A percentile compares a stretch with the other conserved stretches of the same genome.
These are phyloP conservation scores for Terfezia boudieri DNA, from an alignment of 495 filamentous ascomycete species.

Conservation along the genomic window DNA sequence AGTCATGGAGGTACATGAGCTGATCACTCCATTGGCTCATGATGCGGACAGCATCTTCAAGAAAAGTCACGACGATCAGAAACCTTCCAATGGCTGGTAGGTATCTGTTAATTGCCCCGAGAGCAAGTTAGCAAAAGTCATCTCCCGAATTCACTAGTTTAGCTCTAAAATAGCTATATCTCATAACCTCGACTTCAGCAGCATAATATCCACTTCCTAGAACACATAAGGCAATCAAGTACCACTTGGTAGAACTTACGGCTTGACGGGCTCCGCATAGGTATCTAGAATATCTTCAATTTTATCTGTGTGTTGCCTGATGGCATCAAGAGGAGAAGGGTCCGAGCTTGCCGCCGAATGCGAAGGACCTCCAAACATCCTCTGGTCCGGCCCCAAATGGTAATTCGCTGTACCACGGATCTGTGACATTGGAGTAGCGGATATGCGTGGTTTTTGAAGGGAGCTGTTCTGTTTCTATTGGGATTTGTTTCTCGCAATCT, in stretches of 20 bases:
- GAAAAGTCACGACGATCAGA: conserved; percentile 92
- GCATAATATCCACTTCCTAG: background rate
- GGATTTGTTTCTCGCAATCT: too few relatives aligned
- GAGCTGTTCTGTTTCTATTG: too few relatives aligned
- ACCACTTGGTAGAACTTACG: conserved; percentile 41
- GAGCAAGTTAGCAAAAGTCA: background rate
- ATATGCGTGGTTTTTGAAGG: too few relatives aligned
- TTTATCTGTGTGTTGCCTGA: conserved; percentile 88
- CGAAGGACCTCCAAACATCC: conserved; percentile 38
- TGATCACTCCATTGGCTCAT: conserved; percentile 97
- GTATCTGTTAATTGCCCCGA: conserved; percentile 33
- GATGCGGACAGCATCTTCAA: conserved; percentile 89
- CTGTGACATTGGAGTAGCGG: conserved; percentile 49
- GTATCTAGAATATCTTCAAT: conserved; percentile 90
- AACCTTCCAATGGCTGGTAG: conserved; percentile 89
- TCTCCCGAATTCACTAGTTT: background rate
- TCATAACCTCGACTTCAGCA: background rate
- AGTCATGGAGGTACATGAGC: conserved; percentile 76
- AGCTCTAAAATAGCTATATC: background rate
- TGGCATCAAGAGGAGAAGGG: conserved; percentile 53
- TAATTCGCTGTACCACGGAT: conserved; percentile 92
- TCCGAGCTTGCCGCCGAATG: conserved; percentile 16
- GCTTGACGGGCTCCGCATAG: conserved; percentile 74
- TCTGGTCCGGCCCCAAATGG: conserved; percentile 58
- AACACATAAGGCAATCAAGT: background rate